Evolutionary conservation across 192 early-diverging fungal genomes (phyloP), one percentile per base, ranked within the genome.

Genomic region (Backusella mclennaniae): DNA sequence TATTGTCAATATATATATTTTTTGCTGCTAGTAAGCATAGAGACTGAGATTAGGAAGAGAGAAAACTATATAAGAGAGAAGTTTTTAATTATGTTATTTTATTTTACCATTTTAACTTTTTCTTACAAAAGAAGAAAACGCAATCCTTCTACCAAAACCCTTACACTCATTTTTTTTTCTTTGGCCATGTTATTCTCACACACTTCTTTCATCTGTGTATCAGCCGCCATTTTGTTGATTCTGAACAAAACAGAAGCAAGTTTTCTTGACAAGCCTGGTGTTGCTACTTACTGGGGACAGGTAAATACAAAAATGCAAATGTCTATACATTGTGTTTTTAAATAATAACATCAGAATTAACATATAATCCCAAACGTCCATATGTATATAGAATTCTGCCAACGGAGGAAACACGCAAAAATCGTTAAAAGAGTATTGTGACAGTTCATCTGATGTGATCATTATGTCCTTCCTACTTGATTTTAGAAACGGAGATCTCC

Each of bases 401-500:
- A 46, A 35, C 17, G 77, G 77, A 42, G 31, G 5, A 35, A 36
- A 35, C 42, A 77, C 59, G 19, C 76, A 77, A 73, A 46, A 67
- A 4, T 15, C 26, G 6, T 82, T 93, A 3, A 86, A 73, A 15
- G 82, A 86, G 33, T 93, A 91, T 63, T 93, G 92, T 67, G 80
- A 89, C 72, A 82, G 81, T 35, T 73, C 83, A 12, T 79, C 82
- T 19, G 86, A 93, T 73, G 79, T 91, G 0, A 75, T 91, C 35
- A 83, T 91, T 0, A 74, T 93, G 5, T 85, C 90, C 1, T 93
- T 93, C 76, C 79, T 92, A 53, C 36, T 52, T 23, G 84, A 89
- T 26, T 89, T 91, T 68, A 92, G 92, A 73, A 84, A 81, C 31
- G 84, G 87, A 71, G 79, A 79, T n/a, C 82, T 86, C 6, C 92